A percentile compares a stretch with the other conserved stretches of the same genome.
phyloP scores from a whole-genome alignment of 2,329 filamentous ascomycete species.

The Dryadomyces quercus-mongolicae region DNA sequence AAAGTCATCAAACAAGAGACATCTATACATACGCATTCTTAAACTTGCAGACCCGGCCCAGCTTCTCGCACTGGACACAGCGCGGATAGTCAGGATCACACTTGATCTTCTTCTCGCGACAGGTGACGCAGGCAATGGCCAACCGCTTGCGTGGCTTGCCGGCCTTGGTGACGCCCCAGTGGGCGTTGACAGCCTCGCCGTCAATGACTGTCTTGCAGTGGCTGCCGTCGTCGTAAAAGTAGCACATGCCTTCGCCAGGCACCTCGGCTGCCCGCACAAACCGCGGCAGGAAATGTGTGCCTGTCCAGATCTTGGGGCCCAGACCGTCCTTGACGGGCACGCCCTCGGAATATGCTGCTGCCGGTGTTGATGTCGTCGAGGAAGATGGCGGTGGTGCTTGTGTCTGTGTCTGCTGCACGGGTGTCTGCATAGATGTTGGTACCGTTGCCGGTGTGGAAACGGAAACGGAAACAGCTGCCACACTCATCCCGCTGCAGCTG shows the following conservation, averaged over 20 bases:
- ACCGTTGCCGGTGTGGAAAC: neutral
- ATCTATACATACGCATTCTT: slow-evolving; percentile 59
- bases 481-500: neutral
- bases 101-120: slow-evolving; percentile 95
- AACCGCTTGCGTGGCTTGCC: slow-evolving; percentile 85
- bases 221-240: slow-evolving; percentile 75
- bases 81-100: slow-evolving; percentile 81
- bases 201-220: slow-evolving; percentile 76
- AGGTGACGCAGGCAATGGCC: slow-evolving; percentile 86
- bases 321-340: slow-evolving; percentile 44
- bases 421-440: neutral
- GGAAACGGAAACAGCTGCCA: neutral
- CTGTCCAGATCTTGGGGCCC: slow-evolving; percentile 58
- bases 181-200: slow-evolving; percentile 76
- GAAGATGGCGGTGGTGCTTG: neutral
- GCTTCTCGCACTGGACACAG: slow-evolving; percentile 87
- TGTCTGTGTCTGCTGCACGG: neutral
- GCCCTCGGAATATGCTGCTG: slow-evolving; percentile 24
- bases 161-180: slow-evolving; percentile 89
- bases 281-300: slow-evolving; percentile 53
- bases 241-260: slow-evolving; percentile 68
- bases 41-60: slow-evolving; percentile 73
- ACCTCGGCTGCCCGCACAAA: slow-evolving; percentile 55
- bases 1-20: slow-evolving; percentile 16
- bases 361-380: neutral